Evolutionary conservation across 306 rosid genomes (phyloP).

Genomic region (Quercus engelmannii): DNA sequence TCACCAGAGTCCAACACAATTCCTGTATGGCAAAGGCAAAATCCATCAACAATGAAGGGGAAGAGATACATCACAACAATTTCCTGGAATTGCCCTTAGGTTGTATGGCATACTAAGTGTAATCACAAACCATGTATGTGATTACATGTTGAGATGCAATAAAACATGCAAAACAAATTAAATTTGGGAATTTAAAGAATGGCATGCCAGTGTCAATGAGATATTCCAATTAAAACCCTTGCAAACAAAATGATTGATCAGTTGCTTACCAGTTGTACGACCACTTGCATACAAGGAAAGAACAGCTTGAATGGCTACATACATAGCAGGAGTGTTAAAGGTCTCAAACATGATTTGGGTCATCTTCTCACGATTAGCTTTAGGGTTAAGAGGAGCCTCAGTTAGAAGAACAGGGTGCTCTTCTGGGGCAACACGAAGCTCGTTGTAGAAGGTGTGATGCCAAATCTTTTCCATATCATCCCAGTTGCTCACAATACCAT

Average conservation of each 20-base stretch:
- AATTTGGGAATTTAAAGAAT: neutral
- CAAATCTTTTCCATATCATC: constrained; percentile 99
- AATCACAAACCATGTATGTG: no score
- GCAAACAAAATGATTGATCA: constrained; percentile 8
- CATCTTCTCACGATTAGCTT: constrained; percentile 99
- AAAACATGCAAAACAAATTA: neutral
- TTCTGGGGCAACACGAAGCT: constrained; percentile 99
- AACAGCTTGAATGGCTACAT: constrained; percentile 99
- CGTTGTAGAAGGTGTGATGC: constrained; percentile 98
- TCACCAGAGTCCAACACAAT: constrained; percentile 98
- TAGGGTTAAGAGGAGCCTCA: constrained; percentile 98
- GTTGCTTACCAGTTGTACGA: constrained; percentile 88
- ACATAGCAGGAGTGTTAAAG: constrained; percentile 96
- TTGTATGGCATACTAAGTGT: neutral
- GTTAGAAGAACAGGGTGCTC: constrained; percentile 98
- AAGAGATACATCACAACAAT: neutral
- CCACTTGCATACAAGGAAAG: constrained; percentile 98
- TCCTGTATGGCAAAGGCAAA: constrained; percentile 45
- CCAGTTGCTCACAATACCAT: constrained; percentile 99
- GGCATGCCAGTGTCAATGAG: neutral
- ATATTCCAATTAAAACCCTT: constrained; percentile 11
- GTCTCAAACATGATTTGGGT: constrained; percentile 99
- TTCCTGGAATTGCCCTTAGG: neutral
- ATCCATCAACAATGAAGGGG: neutral
- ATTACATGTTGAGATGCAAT: neutral